phyloP scores from a whole-genome alignment of 805 yeast genomes.

The Alloascoidea hylecoeti region DNA sequence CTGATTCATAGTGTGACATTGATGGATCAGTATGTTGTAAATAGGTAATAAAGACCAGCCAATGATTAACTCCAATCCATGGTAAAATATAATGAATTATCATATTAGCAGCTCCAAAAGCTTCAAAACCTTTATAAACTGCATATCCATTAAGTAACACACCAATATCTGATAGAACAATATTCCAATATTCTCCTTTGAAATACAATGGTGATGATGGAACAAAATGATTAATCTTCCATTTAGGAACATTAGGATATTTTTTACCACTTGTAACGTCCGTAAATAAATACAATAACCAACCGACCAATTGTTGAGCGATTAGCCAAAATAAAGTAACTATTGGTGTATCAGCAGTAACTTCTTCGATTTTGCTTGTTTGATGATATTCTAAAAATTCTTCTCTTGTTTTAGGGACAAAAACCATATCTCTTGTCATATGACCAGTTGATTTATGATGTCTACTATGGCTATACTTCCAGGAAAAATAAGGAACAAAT shows the following conservation, averaged over 20 bases:
- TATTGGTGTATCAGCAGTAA: constrained; percentile 66
- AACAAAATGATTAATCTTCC: constrained; percentile 49
- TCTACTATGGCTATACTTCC: constrained; percentile 75
- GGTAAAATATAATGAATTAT: constrained; percentile 65
- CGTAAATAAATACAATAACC: constrained; percentile 49
- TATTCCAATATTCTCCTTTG: constrained; percentile 54
- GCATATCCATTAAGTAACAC: constrained; percentile 34
- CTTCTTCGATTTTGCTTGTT: constrained; percentile 28
- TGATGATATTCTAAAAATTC: constrained; percentile 35
- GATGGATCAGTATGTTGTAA: constrained; percentile 73
- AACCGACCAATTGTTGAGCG: constrained; percentile 66
- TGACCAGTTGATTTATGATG: constrained; percentile 89
- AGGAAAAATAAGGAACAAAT: constrained; percentile 76
- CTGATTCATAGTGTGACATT: constrained; percentile 67
- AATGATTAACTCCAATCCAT: constrained; percentile 71
- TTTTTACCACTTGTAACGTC: constrained; percentile 74
- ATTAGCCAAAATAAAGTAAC: constrained; percentile 40
- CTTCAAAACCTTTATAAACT: constrained; percentile 44
- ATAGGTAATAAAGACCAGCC: constrained; percentile 80
- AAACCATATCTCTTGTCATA: constrained; percentile 71
- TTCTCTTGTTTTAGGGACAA: constrained; percentile 59
- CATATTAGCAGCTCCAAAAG: constrained; percentile 49
- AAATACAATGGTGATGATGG: constrained; percentile 69
- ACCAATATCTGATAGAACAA: constrained; percentile 65
- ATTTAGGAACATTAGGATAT: constrained; percentile 31